Conservation (phyloP, 2,329 filamentous ascomycete genomes). For the Talaromyces amestolkiae region DNA sequence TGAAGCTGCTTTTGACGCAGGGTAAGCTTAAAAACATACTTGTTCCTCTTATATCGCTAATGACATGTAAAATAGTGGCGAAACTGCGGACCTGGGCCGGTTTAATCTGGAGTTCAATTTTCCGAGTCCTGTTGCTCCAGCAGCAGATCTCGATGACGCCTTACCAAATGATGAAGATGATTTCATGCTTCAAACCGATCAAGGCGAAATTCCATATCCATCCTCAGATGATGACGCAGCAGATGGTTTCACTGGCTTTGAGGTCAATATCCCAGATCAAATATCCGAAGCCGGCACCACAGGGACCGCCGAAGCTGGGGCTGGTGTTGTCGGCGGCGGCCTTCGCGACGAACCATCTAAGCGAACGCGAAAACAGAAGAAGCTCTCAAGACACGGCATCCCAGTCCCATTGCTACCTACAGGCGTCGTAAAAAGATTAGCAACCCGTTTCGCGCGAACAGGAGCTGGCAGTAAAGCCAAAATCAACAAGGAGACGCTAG, state of each 20-base stretch:
- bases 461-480: slow-evolving; percentile 65
- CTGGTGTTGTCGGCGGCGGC: slow-evolving; percentile 33
- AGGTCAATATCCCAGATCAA: slow-evolving; percentile 30
- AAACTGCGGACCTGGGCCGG: slow-evolving; percentile 44
- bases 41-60: slow-evolving; percentile 13
- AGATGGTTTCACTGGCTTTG: slow-evolving; percentile 33
- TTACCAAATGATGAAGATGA: slow-evolving; percentile 35
- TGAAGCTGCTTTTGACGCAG: slow-evolving; percentile 39
- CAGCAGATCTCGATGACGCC: slow-evolving; percentile 28
- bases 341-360: slow-evolving; percentile 32
- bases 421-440: slow-evolving; percentile 65
- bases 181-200: slow-evolving; percentile 33
- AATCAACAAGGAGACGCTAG: slow-evolving; percentile 70
- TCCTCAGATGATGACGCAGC: slow-evolving; percentile 27
- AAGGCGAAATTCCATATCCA: slow-evolving; percentile 26
- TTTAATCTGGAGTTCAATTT: slow-evolving; percentile 44
- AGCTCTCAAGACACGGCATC: slow-evolving; percentile 67
- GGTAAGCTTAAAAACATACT: slow-evolving; percentile 27
- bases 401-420: slow-evolving; percentile 72
- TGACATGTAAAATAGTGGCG: slow-evolving; percentile 33
- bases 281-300: slow-evolving; percentile 33
- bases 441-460: slow-evolving; percentile 66
- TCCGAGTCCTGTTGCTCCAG: slow-evolving; percentile 35
- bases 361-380: slow-evolving; percentile 49
- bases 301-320: slow-evolving; percentile 17